Percentiles rank a stretch among this genome's conserved stretches.
phyloP scores from a whole-genome alignment of 164 flowering plant species.

The Kingdonia uniflora region DNA sequence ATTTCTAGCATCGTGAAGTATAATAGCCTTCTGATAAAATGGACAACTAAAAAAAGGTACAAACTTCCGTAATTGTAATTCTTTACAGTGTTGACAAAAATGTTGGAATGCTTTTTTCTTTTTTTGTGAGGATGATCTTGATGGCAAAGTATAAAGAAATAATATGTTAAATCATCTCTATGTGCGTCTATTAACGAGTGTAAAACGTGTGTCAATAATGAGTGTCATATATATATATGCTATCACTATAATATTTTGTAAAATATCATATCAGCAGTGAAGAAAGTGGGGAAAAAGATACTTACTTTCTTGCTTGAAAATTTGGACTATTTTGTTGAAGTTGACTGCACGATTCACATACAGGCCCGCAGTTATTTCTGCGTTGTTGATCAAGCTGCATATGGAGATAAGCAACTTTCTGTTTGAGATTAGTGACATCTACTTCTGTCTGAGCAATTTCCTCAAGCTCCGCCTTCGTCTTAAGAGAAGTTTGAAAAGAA shows the following conservation, averaged over 20 bases:
- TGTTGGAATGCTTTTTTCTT: neutral
- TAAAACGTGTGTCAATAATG: neutral
- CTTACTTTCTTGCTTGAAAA: slow-evolving; percentile 31
- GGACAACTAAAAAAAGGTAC: no score
- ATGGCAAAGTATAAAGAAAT: neutral
- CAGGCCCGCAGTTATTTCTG: slow-evolving; percentile 20
- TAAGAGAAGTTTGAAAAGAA: slow-evolving; percentile 14
- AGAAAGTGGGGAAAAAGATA: neutral
- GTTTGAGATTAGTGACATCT: slow-evolving; percentile 49
- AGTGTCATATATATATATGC: neutral
- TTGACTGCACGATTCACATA: slow-evolving; percentile 20
- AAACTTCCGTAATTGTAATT: no score
- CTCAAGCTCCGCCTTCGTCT: slow-evolving; percentile 63
- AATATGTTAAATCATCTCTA: neutral
- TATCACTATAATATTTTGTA: neutral
- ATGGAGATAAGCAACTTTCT: slow-evolving; percentile 61
- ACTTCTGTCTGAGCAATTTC: slow-evolving; percentile 59
- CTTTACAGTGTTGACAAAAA: no score
- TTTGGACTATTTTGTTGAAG: slow-evolving; percentile 15
- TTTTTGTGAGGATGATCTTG: neutral
- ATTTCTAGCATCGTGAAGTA: no score
- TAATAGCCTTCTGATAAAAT: no score
- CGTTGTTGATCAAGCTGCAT: slow-evolving; percentile 43
- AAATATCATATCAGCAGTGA: neutral
- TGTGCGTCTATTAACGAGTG: neutral